These are phyloP conservation scores for Parachaetomium inaequale DNA, from an alignment of 495 filamentous ascomycete species.

Conservation along the genomic window DNA sequence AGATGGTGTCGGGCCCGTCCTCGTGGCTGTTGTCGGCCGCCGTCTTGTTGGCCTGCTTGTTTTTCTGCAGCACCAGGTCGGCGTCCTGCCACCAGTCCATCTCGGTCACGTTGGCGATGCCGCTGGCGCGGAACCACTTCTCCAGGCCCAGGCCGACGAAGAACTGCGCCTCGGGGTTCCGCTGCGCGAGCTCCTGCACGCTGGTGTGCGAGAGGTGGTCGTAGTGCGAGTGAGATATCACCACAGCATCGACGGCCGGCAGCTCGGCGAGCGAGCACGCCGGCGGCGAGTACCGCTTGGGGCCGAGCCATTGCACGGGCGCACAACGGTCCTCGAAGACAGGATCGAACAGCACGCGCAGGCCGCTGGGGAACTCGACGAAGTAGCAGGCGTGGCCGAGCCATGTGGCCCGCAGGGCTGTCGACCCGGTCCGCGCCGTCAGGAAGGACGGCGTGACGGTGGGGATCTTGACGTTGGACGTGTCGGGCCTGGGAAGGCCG, in stretches of 20 bases:
- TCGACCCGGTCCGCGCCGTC: slow-evolving; percentile 47
- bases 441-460: slow-evolving; percentile 71
- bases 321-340: slow-evolving; percentile 88
- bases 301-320: slow-evolving; percentile 67
- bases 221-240: slow-evolving; percentile 93
- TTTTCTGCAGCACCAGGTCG: slow-evolving; percentile 59
- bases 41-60: slow-evolving; percentile 4
- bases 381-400: slow-evolving; percentile 94
- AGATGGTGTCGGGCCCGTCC: slow-evolving; percentile 48
- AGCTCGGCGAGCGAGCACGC: slow-evolving; percentile 79
- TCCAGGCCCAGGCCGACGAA: slow-evolving; percentile 88
- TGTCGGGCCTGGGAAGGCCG: slow-evolving; percentile 58
- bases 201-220: slow-evolving; percentile 82
- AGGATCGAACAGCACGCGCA: slow-evolving; percentile 91
- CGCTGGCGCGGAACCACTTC: slow-evolving; percentile 70
- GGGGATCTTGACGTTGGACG: slow-evolving; percentile 52
- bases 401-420: slow-evolving; percentile 80
- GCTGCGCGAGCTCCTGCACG: slow-evolving; percentile 63
- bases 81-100: slow-evolving; percentile 94
- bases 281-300: slow-evolving; percentile 75
- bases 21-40: neutral
- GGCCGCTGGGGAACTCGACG: slow-evolving; percentile 82
- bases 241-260: slow-evolving; percentile 78
- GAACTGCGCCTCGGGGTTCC: slow-evolving; percentile 78
- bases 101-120: slow-evolving; percentile 74